Evolutionary conservation across 495 filamentous ascomycete species (phyloP), one percentile per base, ranked within the genome.

Genomic region (Acidomyces sp.): DNA sequence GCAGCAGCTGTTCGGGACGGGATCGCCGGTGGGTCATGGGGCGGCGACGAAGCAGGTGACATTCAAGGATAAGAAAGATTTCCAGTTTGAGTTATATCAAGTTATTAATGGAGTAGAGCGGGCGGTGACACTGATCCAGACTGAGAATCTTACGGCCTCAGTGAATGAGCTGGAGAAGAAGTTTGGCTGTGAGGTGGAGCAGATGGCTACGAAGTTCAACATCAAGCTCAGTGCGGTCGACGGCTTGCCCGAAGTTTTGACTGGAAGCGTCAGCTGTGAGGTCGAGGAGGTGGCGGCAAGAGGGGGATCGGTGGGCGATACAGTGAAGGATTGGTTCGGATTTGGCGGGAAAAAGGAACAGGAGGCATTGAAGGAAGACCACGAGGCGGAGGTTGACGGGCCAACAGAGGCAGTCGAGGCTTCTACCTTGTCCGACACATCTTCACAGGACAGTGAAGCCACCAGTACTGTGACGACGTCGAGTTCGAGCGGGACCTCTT

Each of bases 311-410:
- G 69, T 96, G 22, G 75, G 87, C 26, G 92, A 94, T 50, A 83
- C 82, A 28, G 81, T 96, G 55, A 99, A 99, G 66, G 85, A 80
- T 40, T 75, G 93, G 44, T 88, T 97, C 54, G 92, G 92, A 12
- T 82, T 95, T 52, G 90, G 90, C 6, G 83, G 88, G 65, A 87
- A 93, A 49, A 76, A 72, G 43, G 74, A 71, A 15, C 87, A 95
- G 60, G 75, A 80, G 51, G 74, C 82, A 16, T 61, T 93, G 15
- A 64, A 68, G 40, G 78, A 77, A 20, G n/a, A n/a, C n/a, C n/a
- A n/a, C n/a, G n/a, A n/a, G n/a, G 78, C 70, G 32, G 74, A 72
- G 22, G 78, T 71, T 34, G 75, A 72, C 19, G 61, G 68, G 17
- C 49, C 65, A 0, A 59, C 54, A 35, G 63, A 71, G 48, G 42